Conservation (phyloP, 2,329 filamentous ascomycete genomes). For the Pseudogymnoascus sp. region DNA sequence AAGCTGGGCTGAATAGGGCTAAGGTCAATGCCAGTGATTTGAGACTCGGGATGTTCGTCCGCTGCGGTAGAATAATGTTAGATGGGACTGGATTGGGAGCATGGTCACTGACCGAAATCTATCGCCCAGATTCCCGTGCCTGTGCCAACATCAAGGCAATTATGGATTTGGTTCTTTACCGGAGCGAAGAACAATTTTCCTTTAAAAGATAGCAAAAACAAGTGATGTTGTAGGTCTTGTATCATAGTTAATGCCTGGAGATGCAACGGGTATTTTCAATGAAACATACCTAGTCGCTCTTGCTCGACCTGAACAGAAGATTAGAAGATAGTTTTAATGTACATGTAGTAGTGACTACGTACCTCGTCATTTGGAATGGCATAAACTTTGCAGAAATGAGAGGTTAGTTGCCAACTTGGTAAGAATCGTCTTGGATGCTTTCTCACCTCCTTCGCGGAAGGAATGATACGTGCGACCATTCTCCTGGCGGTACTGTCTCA, state of each 20-base stretch:
- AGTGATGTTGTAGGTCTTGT: slow-evolving; percentile 21
- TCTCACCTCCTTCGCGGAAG: slow-evolving; percentile 18
- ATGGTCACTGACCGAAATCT: slow-evolving; percentile 29
- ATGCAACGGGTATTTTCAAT: not conserved
- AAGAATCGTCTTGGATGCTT: not conserved
- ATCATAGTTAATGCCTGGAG: not conserved
- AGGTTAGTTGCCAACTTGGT: not conserved
- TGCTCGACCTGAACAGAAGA: not conserved
- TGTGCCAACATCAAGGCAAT: slow-evolving; percentile 35
- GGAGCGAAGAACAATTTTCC: slow-evolving; percentile 21
- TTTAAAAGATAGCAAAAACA: slow-evolving; percentile 18
- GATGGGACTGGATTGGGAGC: not conserved
- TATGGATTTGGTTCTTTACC: slow-evolving; percentile 24
- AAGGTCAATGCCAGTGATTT: slow-evolving; percentile 25
- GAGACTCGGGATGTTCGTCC: slow-evolving; percentile 22
- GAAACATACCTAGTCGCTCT: slow-evolving; percentile 11
- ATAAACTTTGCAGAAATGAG: slow-evolving; percentile 7
- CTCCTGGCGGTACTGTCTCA: slow-evolving; percentile 32
- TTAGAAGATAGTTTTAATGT: not conserved
- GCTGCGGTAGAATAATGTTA: slow-evolving; percentile 10
- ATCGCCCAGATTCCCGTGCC: slow-evolving; percentile 38
- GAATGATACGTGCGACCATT: slow-evolving; percentile 36
- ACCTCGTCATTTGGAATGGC: slow-evolving; percentile 13
- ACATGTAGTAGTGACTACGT: not conserved
- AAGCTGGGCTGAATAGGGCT: slow-evolving; percentile 32